Percentiles rank a stretch among this genome's conserved stretches.
Evolutionary conservation across 108 stramenopile species (phyloP).

Genomic region (Fistulifera pelliculosa): DNA sequence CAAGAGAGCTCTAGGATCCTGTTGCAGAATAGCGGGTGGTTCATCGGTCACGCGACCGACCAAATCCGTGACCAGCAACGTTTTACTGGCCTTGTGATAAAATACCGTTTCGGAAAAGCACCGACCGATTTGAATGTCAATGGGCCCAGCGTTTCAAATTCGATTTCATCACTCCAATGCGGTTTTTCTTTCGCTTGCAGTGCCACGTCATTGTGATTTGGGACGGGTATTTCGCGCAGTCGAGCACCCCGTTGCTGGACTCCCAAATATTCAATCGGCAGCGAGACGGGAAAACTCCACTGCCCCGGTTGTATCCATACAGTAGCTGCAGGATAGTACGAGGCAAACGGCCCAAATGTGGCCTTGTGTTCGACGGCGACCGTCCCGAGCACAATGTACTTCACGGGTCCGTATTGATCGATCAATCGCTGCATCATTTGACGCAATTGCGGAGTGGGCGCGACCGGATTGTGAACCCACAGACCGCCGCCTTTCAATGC

Average conservation of each 20-base stretch:
- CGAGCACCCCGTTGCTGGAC: constrained; percentile 38
- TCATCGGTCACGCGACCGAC: constrained; percentile 69
- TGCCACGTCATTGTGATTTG: constrained; percentile 4
- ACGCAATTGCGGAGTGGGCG: constrained; percentile 81
- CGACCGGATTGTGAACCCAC: constrained; percentile 83
- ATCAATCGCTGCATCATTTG: constrained; percentile 53
- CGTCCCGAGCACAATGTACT: constrained; percentile 82
- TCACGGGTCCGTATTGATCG: constrained; percentile 64
- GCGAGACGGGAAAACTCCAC: constrained; percentile 66
- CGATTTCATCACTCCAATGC: constrained; percentile 73
- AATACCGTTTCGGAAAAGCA: constrained; percentile 85
- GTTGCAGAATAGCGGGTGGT: constrained; percentile 66
- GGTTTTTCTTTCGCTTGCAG: constrained; percentile 16
- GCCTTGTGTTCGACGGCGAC: constrained; percentile 91
- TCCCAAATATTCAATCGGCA: constrained; percentile 68
- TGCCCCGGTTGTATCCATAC: constrained; percentile 86
- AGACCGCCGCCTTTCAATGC: constrained; percentile 67
- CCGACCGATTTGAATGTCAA: constrained; percentile 70
- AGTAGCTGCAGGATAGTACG: constrained; percentile 64
- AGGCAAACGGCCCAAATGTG: constrained; percentile 73
- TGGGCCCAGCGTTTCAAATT: constrained; percentile 77
- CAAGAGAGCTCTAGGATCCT: constrained; percentile 73
- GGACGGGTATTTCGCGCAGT: constrained; percentile 48
- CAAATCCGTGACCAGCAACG: constrained; percentile 78
- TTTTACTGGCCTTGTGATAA: constrained; percentile 67